Conservation (phyloP, 768 basidiomycete species). For the Lactarius akahatsu region DNA sequence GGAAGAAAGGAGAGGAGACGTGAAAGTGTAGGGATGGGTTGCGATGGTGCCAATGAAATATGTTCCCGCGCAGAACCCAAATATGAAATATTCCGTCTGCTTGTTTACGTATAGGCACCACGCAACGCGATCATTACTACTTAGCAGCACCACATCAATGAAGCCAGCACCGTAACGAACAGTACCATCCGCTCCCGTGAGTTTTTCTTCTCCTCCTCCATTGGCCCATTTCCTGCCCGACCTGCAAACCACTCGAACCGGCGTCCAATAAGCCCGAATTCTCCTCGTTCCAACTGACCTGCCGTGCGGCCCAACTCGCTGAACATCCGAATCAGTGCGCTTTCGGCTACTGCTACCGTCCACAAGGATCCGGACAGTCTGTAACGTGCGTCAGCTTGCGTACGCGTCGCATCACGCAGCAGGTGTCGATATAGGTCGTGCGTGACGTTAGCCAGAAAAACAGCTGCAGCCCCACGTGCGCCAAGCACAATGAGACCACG, state of each 20-base stretch:
- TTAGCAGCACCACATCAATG: background rate
- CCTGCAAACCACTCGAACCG: slow-evolving; percentile 61
- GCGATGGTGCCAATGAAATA: slow-evolving; percentile 5
- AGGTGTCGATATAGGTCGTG: slow-evolving; percentile 54
- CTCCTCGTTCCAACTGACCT: slow-evolving; percentile 47
- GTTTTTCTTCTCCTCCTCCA: slow-evolving; percentile 46
- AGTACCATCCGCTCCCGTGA: slow-evolving; percentile 36
- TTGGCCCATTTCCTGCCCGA: slow-evolving; percentile 41
- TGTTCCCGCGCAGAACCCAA: background rate
- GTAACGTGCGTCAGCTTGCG: slow-evolving; percentile 35
- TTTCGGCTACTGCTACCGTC: slow-evolving; percentile 48
- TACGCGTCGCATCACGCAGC: slow-evolving; percentile 41
- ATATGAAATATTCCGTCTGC: background rate
- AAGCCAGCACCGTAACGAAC: slow-evolving; percentile 17
- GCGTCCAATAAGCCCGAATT: slow-evolving; percentile 39
- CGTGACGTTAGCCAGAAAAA: slow-evolving; percentile 42
- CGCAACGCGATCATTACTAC: background rate
- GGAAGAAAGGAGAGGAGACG: slow-evolving; percentile 29
- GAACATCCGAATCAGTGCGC: slow-evolving; percentile 50
- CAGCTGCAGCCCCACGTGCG: slow-evolving; percentile 31
- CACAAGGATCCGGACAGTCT: slow-evolving; percentile 40
- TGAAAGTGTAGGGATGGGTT: slow-evolving; percentile 18
- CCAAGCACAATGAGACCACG: slow-evolving; percentile 26
- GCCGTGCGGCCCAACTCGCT: slow-evolving; percentile 50
- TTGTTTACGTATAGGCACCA: background rate